Percentiles rank a stretch among this genome's conserved stretches.
Conservation (phyloP, 31 red algal species). For the Asparagopsis taxiformis region DNA sequence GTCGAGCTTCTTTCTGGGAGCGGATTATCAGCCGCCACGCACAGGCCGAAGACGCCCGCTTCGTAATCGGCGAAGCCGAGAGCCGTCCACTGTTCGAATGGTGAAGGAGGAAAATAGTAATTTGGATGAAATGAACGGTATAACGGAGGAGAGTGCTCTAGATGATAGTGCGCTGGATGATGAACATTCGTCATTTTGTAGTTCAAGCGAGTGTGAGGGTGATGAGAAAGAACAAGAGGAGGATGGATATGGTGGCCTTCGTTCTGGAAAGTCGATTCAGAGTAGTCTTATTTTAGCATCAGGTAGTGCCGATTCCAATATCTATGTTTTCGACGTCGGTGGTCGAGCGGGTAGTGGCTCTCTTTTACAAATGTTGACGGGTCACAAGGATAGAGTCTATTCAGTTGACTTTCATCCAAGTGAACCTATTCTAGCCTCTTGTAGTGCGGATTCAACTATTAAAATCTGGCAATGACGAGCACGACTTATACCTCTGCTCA, state of each 20-base stretch:
- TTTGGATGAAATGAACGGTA: neutral
- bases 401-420: conserved; percentile 73
- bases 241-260: neutral
- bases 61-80: no score
- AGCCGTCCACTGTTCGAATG: no score
- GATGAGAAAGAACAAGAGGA: conserved; percentile 11
- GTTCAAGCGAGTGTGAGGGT: conserved; percentile 6
- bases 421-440: conserved; percentile 78
- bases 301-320: conserved; percentile 72
- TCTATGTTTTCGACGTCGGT: conserved; percentile 80
- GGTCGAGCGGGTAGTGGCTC: conserved; percentile 1
- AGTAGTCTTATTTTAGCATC: conserved; percentile 44
- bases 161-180: neutral
- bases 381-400: conserved; percentile 72
- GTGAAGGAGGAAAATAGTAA: no score
- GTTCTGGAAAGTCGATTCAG: conserved; percentile 15
- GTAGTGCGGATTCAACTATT: conserved; percentile 68
- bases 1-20: conserved; percentile 40
- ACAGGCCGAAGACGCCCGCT: no score
- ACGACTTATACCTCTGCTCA: no score
- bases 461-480: conserved; percentile 80
- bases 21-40: conserved; percentile 22
- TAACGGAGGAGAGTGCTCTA: neutral
- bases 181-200: neutral
- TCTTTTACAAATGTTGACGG: conserved; percentile 46